Evolutionary conservation across 2,329 filamentous ascomycete species (phyloP), one percentile per base, ranked within the genome.

Genomic region (Sarocladium oryzae): DNA sequence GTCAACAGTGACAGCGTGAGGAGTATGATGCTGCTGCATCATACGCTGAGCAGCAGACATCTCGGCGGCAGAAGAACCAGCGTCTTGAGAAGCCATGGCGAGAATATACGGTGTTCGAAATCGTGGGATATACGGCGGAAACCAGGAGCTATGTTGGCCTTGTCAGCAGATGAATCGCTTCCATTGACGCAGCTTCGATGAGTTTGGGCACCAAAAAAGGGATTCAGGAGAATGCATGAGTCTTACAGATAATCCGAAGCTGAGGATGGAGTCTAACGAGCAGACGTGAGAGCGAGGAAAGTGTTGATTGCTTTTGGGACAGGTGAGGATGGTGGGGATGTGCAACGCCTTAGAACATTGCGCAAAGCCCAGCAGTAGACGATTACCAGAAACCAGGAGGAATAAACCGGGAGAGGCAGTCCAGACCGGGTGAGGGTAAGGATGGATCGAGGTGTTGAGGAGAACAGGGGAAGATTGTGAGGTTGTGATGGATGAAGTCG

Each of bases 1-100:
- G 69, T 96, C 90, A 57, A 96, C 78, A 21, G 84, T 90, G 57
- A 80, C 79, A 61, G 82, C 77, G 55, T 76, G 77, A 40, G 75
- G 70, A 54, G 67, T 65, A 58, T 77, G 69, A 59, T 88, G 85
- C 67, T 82, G 78, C 63, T 84, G 75, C 62, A 82, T 75, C 56
- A 88, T 78, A 71, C 77, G 78, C 68, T 85, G 79, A 38, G 78
- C 78, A 53, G 75, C 75, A 54, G 78, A 79, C 53, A 74, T 69
- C 65, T 77, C 73, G 51, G 70, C 67, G 57, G 65, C 54, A 56
- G 65, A 64, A 55, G 55, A 58, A 41, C 51, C 52, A 48, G 57
- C 18, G 38, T 60, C 56, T 54, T 57, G 58, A 50, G 72, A 67
- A 57, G 74, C 66, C 75, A 77, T 77, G 61, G 52, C 69, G 55